Evolutionary conservation across 805 yeast species (phyloP).

Genomic region (Teunomyces tritomae): DNA sequence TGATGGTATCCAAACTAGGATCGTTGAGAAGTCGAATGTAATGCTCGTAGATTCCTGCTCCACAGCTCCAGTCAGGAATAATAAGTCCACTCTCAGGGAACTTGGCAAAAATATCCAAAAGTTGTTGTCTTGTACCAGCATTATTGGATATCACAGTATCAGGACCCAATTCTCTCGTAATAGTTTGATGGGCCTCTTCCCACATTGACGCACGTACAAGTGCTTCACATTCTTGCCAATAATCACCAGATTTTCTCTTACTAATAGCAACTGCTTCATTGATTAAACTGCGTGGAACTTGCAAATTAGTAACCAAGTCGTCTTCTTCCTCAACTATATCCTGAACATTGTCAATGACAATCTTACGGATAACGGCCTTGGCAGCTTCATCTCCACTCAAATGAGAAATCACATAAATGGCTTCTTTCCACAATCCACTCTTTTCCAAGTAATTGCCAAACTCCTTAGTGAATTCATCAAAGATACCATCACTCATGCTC

Average conservation of each 20-base stretch:
- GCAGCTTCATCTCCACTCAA: conserved; percentile 47
- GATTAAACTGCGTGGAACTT: conserved; percentile 48
- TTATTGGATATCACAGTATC: conserved; percentile 54
- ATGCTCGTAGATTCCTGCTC: conserved; percentile 56
- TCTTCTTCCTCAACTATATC: conserved; percentile 28
- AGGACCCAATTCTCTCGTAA: conserved; percentile 69
- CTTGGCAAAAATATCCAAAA: conserved; percentile 35
- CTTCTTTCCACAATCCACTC: conserved; percentile 51
- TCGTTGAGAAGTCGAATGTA: conserved; percentile 39
- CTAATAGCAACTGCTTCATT: conserved; percentile 60
- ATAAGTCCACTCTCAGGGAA: conserved; percentile 43
- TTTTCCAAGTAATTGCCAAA: conserved; percentile 51
- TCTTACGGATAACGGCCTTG: conserved; percentile 35
- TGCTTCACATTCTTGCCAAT: conserved; percentile 57
- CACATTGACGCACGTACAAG: conserved; percentile 59
- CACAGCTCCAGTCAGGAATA: conserved; percentile 51
- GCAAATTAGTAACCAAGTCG: conserved; percentile 36
- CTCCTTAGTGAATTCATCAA: conserved; percentile 26
- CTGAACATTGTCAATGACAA: conserved; percentile 34
- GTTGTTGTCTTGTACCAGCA: conserved; percentile 29
- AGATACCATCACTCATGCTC: conserved; percentile 1
- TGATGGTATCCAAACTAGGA: conserved; percentile 21
- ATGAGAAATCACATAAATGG: conserved; percentile 63
- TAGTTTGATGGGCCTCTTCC: conserved; percentile 60
- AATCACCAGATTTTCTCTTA: conserved; percentile 48